A percentile compares a stretch with the other conserved stretches of the same genome.
phyloP scores from a whole-genome alignment of 441 rosid species.

The Populus hybrid region DNA sequence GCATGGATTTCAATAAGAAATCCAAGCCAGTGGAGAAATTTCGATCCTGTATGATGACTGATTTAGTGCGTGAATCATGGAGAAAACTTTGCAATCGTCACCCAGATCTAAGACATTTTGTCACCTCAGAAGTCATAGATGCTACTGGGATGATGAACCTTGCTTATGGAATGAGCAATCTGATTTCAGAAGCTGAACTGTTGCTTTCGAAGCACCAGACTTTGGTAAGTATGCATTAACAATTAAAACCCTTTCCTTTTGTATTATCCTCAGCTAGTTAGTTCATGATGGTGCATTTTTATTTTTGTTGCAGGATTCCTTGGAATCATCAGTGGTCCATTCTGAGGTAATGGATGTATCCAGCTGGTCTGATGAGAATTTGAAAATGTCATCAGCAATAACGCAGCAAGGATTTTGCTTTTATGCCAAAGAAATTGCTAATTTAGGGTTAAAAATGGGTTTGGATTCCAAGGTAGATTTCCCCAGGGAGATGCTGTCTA shows the following conservation, averaged over 20 bases:
- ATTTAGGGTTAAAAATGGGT: constrained; percentile 31
- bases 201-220: constrained; percentile 44
- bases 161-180: constrained; percentile 52
- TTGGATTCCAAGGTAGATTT: constrained; percentile 29
- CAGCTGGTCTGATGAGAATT: constrained; percentile 46
- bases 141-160: constrained; percentile 46
- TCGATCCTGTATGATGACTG: constrained; percentile 23
- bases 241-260: constrained; percentile 9
- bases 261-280: constrained; percentile 8
- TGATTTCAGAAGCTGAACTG: constrained; percentile 72
- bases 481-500: constrained; percentile 29
- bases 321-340: neutral
- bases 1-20: constrained; percentile 56
- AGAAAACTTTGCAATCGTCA: constrained; percentile 42
- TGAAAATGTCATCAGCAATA: constrained; percentile 53
- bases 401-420: constrained; percentile 58
- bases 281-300: constrained; percentile 17
- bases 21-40: constrained; percentile 29
- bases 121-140: constrained; percentile 50
- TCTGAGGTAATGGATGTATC: constrained; percentile 43
- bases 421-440: constrained; percentile 45
- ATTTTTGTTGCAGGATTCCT: constrained; percentile 40
- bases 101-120: constrained; percentile 46
- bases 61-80: constrained; percentile 71
- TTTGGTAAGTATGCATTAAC: constrained; percentile 33